Base-by-base conservation (phyloP, 352 stramenopile species). In the Phytophthora uliginosa region DNA sequence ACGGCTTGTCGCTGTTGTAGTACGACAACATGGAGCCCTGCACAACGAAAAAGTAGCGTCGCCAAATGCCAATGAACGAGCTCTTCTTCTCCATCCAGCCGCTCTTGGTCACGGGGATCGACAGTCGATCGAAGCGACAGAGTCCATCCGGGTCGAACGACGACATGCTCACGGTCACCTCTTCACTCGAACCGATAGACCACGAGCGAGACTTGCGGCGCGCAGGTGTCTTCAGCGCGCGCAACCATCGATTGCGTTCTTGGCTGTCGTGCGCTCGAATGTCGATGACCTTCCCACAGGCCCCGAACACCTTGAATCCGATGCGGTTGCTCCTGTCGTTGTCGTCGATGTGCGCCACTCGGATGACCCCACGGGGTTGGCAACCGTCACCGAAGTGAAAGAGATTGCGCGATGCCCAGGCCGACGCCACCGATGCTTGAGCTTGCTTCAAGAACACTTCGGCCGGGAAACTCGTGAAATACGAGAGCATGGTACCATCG, bases 401-500 rank as follows among this genome's bases (percentile, higher is more conserved):
- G 2, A 74, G 58, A 20, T 74, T 76, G 36, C 68, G 68, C 17
- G 68, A 68, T 51, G 84, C 57, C 74, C 74, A 71, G 15, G 68
- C 56, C 15, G 71, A 69, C 13, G 76, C 59, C 24, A 76, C 56
- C 9, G 68, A 73, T 6, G 66, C 50, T 57, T 77, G 71, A 13
- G 81, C 76, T 66, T 92, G 88, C 20, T 85, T 86, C 17, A 95
- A 38, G 61, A 95, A 93, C 26, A 93, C 84, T 47, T 95, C 88
- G 17, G 80, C 84, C 10, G 86, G 86, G 53, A 94, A 94, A 24
- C 79, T 87, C 3, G 82, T 81, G 57, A 92, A 95, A 53, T 91
- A 92, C 50, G 84, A 83, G 13, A 95, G 55, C 73, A 95, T 76
- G n/a, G 82, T 77, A 13, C 82, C 82, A 34, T 90, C 85, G 24